Conservation (phyloP, 352 stramenopile genomes). For the Globisporangium spiculum region DNA sequence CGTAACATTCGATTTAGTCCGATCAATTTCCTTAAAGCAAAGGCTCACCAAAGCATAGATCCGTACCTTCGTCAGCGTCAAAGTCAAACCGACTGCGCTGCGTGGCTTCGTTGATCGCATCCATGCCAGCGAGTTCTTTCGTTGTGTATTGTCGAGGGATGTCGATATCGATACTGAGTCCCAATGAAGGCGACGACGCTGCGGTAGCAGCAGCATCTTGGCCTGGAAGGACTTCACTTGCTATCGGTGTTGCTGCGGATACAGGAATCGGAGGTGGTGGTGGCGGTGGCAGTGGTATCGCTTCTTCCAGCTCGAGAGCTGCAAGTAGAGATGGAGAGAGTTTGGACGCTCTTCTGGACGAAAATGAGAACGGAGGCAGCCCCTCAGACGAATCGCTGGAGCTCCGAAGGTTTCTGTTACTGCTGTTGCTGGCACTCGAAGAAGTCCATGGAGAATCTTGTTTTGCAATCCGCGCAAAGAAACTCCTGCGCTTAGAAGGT, state of each 20-base stretch:
- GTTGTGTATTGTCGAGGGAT: slow-evolving; percentile 8
- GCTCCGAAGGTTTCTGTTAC: slow-evolving; percentile 2
- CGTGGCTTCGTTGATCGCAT: slow-evolving; percentile 27
- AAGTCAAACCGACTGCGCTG: slow-evolving; percentile 34
- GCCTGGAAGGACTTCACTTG: not conserved
- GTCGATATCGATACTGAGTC: not conserved
- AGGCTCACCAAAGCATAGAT: not conserved
- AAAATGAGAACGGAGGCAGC: slow-evolving; percentile 5
- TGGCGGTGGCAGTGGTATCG: not conserved
- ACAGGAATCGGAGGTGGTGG: not conserved
- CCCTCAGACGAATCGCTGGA: slow-evolving; percentile 7
- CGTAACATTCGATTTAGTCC: no score
- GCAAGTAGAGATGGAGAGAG: slow-evolving; percentile 5
- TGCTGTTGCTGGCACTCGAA: slow-evolving; percentile 11
- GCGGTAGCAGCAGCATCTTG: not conserved
- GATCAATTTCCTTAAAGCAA: no score
- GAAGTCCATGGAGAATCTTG: slow-evolving; percentile 3
- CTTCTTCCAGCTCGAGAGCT: slow-evolving; percentile 1
- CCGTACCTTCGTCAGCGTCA: slow-evolving; percentile 19
- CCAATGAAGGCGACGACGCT: not conserved
- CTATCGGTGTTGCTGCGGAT: not conserved
- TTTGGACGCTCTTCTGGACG: slow-evolving; percentile 2
- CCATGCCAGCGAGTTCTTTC: slow-evolving; percentile 24
- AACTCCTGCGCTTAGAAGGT: slow-evolving; percentile 20
- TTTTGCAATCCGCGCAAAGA: slow-evolving; percentile 18